Percentiles rank a stretch among this genome's conserved stretches.
These are phyloP conservation scores for Nannochloris sp. DNA, from an alignment of 139 green algal genomes.

Conservation along the genomic window DNA sequence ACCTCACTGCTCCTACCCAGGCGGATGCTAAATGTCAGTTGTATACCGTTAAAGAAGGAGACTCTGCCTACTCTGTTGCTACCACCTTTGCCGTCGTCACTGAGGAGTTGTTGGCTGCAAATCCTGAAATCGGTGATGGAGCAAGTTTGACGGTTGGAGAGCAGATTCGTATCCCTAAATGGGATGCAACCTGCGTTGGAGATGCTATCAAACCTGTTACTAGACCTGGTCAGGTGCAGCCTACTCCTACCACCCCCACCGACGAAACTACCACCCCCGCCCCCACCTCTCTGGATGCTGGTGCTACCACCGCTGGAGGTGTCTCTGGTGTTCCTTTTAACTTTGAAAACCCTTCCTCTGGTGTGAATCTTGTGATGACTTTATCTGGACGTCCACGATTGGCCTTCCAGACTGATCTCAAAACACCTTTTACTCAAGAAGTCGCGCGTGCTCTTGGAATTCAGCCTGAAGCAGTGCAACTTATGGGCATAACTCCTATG, in stretches of 20 bases:
- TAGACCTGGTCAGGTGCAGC: background rate
- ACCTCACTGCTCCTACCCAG: background rate
- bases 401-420: background rate
- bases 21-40: slow-evolving; percentile 10
- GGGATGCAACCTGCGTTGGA: background rate
- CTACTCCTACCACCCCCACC: background rate
- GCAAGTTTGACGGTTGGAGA: background rate
- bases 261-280: background rate
- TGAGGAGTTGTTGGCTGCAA: slow-evolving; percentile 10
- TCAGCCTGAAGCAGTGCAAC: background rate
- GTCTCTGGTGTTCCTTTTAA: too few relatives aligned
- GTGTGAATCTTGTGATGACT: background rate
- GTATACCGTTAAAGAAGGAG: slow-evolving; percentile 11
- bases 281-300: too few relatives aligned
- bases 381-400: background rate
- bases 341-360: too few relatives aligned
- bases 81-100: slow-evolving; percentile 9
- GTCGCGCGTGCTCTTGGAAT: background rate
- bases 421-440: background rate
- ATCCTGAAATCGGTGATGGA: slow-evolving; percentile 8
- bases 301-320: too few relatives aligned
- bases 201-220: slow-evolving; percentile 1
- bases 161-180: slow-evolving; percentile 1
- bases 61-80: slow-evolving; percentile 1
- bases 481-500: background rate